Evolutionary conservation across 83 land plant species (phyloP).

Genomic region (Thuja plicata): DNA sequence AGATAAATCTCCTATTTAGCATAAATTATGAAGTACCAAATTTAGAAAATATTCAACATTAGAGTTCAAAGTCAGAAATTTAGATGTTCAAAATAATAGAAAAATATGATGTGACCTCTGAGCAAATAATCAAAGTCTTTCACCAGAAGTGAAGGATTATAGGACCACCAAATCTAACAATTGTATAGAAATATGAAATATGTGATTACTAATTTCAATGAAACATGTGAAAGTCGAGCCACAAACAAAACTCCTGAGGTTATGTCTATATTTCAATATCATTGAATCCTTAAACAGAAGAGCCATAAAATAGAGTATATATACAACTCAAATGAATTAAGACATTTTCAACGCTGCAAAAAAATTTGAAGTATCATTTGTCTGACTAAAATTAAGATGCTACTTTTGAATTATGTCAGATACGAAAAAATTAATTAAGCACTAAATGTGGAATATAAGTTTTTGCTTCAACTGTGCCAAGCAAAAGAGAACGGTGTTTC

Average conservation of each 20-base stretch:
- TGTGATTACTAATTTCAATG: background rate
- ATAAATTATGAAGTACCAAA: background rate
- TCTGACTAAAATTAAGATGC: background rate
- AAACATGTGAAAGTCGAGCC: background rate
- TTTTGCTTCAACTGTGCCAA: background rate
- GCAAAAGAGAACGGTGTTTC: background rate
- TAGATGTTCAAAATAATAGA: background rate
- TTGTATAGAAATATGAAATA: background rate
- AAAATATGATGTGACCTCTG: background rate
- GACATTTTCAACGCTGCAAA: too few relatives aligned
- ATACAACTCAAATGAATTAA: too few relatives aligned
- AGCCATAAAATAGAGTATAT: too few relatives aligned
- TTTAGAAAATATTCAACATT: background rate
- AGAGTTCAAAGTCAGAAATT: too few relatives aligned
- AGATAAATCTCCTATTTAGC: background rate
- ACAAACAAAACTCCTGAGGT: background rate
- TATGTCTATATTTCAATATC: too few relatives aligned
- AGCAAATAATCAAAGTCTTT: background rate
- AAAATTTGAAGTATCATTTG: too few relatives aligned
- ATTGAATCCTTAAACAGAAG: too few relatives aligned
- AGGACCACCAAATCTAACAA: background rate
- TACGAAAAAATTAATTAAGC: background rate
- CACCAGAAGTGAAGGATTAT: background rate
- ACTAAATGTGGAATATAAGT: background rate
- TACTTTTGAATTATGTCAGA: background rate